Base-by-base conservation (phyloP, 257 asterid genomes). In the Phtheirospermum japonicum region DNA sequence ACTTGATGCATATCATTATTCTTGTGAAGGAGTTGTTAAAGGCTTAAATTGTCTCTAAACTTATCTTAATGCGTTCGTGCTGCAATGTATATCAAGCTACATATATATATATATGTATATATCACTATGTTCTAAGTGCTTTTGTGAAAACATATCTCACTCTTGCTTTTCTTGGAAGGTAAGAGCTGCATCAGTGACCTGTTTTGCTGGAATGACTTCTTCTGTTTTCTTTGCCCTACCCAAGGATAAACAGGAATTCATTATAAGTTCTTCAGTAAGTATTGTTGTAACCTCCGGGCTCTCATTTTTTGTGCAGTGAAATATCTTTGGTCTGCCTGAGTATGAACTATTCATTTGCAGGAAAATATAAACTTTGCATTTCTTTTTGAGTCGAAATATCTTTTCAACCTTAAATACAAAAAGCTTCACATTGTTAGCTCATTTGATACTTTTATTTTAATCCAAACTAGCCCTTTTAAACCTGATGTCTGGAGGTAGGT, bases 201-300 rank as follows among this genome's bases (percentile, higher is more conserved):
- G 98, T 71, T 91, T 91, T 73, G 96, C 98, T 67, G 98, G 98
- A 72, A 76, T 91, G 80, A 91, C 98, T 78, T 88, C 98, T 39
- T 76, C 90, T 3, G 90, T 86, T 75, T 88, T 86, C 78, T 67
- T 66, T 71, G 75, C 85, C 58, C 79, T 91, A 69, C 86, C 78
- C 20, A 66, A 78, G 82, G 89, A 75, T 61, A 84, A 77, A 73
- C 95, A 79, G 81, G 82, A 84, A 16, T 84, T 82, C 61, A 74
- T 85, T 72, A 79, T 86, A 69, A 66, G 68, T 73, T 78, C 89
- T 67, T 79, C 83, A 57, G 98, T 91, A 83, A 88, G 98, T 79
- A 56, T 57, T 7, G 45, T 17, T 12, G 19, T 40, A 37, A 30
- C 43, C 59, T 11, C 42, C 16, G 63, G 66, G 13, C 62, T 54